phyloP scores from a whole-genome alignment of 2,329 filamentous ascomycete species.

The Colletotrichum lupini region DNA sequence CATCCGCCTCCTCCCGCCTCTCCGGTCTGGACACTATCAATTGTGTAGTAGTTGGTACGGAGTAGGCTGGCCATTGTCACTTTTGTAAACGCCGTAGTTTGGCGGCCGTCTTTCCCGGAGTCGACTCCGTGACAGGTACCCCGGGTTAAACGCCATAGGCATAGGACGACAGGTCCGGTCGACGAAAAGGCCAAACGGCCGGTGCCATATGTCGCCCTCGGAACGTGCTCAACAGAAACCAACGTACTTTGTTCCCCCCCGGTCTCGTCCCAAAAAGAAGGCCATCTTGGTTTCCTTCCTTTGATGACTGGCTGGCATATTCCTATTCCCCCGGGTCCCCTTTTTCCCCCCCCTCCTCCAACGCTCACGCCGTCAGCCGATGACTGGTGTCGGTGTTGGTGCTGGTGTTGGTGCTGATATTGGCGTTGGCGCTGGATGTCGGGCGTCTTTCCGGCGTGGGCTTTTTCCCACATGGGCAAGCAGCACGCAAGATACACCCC shows the following conservation, averaged over 20 bases:
- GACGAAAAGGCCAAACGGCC: background rate
- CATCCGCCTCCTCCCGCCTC: background rate
- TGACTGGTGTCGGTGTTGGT: conserved; percentile 11
- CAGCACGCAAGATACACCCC: background rate
- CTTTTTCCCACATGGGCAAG: background rate
- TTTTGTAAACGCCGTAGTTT: background rate
- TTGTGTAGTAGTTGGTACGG: background rate
- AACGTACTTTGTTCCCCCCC: background rate
- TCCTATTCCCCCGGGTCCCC: background rate
- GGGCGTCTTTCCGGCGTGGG: background rate
- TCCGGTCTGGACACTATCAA: background rate
- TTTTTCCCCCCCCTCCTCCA: background rate
- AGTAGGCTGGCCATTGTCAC: background rate
- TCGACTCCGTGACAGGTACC: conserved; percentile 9
- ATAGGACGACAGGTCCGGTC: background rate
- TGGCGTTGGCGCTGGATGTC: conserved; percentile 10
- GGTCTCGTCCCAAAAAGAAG: background rate
- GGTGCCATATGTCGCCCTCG: background rate
- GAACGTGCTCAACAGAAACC: background rate
- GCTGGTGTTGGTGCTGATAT: conserved; percentile 17
- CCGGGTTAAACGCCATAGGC: background rate
- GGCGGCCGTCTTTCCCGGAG: conserved; percentile 6
- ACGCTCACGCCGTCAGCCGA: conserved; percentile 26
- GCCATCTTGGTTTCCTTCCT: background rate
- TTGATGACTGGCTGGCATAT: background rate